These are phyloP conservation scores for Alternaria postmessia DNA, from an alignment of 2,329 filamentous ascomycete species.

Conservation along the genomic window DNA sequence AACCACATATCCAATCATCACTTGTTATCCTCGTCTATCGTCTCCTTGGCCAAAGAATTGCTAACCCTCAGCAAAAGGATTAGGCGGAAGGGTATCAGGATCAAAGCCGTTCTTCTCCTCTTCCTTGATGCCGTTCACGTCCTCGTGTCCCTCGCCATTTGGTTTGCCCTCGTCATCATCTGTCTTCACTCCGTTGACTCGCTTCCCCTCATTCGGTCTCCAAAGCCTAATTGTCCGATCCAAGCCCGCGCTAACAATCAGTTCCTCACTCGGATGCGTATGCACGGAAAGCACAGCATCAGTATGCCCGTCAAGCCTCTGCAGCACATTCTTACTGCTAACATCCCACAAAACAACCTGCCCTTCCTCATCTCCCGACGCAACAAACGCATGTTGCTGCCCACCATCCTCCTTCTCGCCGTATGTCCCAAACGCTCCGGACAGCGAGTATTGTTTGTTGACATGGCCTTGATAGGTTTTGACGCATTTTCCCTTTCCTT, in stretches of 20 bases:
- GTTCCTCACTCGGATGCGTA: slow-evolving; percentile 61
- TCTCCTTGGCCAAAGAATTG: neutral
- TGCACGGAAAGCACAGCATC: slow-evolving; percentile 68
- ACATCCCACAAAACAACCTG: slow-evolving; percentile 91
- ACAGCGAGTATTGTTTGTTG: slow-evolving; percentile 85
- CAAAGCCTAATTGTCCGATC: slow-evolving; percentile 70
- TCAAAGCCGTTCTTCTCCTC: slow-evolving; percentile 27
- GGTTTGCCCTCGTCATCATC: neutral
- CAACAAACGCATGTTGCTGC: slow-evolving; percentile 67
- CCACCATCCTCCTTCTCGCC: slow-evolving; percentile 37
- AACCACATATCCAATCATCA: neutral
- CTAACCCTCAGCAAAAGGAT: slow-evolving; percentile 26
- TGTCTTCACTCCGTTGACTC: neutral
- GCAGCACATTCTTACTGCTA: slow-evolving; percentile 80
- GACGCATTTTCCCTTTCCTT: slow-evolving; percentile 85
- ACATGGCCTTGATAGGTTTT: slow-evolving; percentile 96
- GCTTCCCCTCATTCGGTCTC: slow-evolving; percentile 34
- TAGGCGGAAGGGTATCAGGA: slow-evolving; percentile 29
- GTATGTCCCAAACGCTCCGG: slow-evolving; percentile 80
- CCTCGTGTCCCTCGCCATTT: neutral
- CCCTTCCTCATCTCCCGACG: slow-evolving; percentile 87
- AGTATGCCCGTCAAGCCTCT: slow-evolving; percentile 66
- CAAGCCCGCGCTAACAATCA: slow-evolving; percentile 69
- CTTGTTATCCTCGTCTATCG: neutral
- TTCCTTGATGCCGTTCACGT: slow-evolving; percentile 1